These are phyloP conservation scores for Epichloe typhina DNA, from an alignment of 2,329 filamentous ascomycete species.

Conservation along the genomic window DNA sequence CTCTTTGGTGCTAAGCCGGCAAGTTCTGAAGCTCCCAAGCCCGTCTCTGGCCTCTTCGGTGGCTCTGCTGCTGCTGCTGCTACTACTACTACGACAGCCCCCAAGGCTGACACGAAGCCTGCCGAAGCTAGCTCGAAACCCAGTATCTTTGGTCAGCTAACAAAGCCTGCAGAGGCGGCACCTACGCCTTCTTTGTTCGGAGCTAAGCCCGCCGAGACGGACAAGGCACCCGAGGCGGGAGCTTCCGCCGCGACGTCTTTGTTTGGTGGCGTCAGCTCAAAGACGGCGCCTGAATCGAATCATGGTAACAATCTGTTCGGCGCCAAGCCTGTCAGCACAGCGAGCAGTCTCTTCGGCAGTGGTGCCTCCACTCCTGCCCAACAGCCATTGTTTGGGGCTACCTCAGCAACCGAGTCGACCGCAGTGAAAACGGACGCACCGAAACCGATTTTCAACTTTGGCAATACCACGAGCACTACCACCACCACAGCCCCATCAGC, in stretches of 20 bases:
- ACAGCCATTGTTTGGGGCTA: slow-evolving; percentile 7
- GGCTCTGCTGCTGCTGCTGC: background rate
- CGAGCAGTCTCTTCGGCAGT: slow-evolving; percentile 4
- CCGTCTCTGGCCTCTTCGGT: slow-evolving; percentile 14
- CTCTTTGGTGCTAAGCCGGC: slow-evolving; percentile 22
- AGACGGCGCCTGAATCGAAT: slow-evolving; percentile 6
- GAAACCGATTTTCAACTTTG: slow-evolving; percentile 22
- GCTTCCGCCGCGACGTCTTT: slow-evolving; percentile 9
- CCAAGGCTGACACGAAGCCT: slow-evolving; percentile 14
- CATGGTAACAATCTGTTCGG: slow-evolving; percentile 14
- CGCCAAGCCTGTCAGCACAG: slow-evolving; percentile 9
- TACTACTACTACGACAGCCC: background rate
- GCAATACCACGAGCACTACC: slow-evolving; percentile 13
- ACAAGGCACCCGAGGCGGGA: slow-evolving; percentile 13
- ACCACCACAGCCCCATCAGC: slow-evolving; percentile 16
- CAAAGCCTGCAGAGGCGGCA: slow-evolving; percentile 8
- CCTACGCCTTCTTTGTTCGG: slow-evolving; percentile 22
- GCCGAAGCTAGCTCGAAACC: slow-evolving; percentile 22
- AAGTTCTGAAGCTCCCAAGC: slow-evolving; percentile 14
- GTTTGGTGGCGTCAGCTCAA: slow-evolving; percentile 5
- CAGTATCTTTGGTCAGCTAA: slow-evolving; percentile 13
- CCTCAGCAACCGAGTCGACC: slow-evolving; percentile 7
- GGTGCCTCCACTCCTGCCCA: slow-evolving; percentile 8
- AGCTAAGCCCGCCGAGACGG: slow-evolving; percentile 16
- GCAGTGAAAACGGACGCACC: slow-evolving; percentile 8